Evolutionary conservation across 768 basidiomycete species (phyloP), one percentile per base, ranked within the genome.

Genomic region (Xerocomus potaroensis): DNA sequence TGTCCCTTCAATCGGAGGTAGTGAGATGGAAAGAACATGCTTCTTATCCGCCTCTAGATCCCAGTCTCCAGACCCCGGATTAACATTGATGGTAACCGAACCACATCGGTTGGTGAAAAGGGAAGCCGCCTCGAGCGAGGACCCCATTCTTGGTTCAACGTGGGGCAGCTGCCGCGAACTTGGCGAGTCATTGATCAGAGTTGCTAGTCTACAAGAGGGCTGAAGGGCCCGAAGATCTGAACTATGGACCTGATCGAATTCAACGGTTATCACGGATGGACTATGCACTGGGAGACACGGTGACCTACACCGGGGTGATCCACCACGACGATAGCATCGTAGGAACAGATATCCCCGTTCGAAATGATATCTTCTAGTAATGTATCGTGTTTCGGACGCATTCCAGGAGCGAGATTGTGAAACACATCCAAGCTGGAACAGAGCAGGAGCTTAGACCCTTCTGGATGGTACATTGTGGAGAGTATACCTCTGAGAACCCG

Each of bases 281-380:
- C 36, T 18, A 32, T 18, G 29, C 11, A 22, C n/a, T 21, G 10
- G 21, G 31, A 30, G 22, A 3, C 31, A 26, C 12, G 42, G 26
- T 21, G 48, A 72, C 83, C 50, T 62, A 90, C 88, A 19, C 86
- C 84, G 9, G 82, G 78, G 42, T 90, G 87, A 52, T 86, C 76
- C 33, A 88, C 69, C 9, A 90, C 59, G 8, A 89, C 69, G 11
- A 91, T 61, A 24, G 81, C 80, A 57, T 87, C 83, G 50, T 81
- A 76, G 15, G 69, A 68, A 59, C 88, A 90, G 5, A 86, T 44
- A 45, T 74, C 72, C 2, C 71, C 70, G 31, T 65, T 62, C 12
- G 62, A 62, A 7, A 79, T 47, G 30, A 84, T 70, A 41, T 60
- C 65, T 47, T 76, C 64, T 14, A 83, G 59, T 9, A 82, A 59